Conservation (phyloP, 306 rosid species). For the Quercus robur region DNA sequence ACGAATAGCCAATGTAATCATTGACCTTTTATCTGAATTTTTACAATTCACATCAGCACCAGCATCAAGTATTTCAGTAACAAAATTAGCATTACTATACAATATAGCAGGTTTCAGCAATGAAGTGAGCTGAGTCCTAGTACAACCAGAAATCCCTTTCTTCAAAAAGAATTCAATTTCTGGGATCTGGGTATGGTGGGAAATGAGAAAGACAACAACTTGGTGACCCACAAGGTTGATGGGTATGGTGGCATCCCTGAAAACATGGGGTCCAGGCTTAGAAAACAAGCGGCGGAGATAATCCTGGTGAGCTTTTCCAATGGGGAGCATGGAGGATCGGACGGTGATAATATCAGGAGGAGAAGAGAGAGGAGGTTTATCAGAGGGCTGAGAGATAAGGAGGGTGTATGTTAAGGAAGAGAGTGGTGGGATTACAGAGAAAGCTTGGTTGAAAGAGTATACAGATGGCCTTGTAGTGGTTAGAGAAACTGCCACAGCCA, state of each 20-base stretch:
- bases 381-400: conserved; percentile 30
- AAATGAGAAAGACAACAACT: conserved; percentile 49
- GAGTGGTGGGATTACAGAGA: conserved; percentile 69
- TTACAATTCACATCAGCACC: conserved; percentile 47
- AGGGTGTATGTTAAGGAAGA: conserved; percentile 59
- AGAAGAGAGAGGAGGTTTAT: conserved; percentile 47
- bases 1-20: conserved; percentile 43
- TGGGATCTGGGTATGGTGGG: conserved; percentile 17
- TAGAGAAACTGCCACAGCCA: conserved; percentile 87
- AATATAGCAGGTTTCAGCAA: conserved; percentile 45
- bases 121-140: conserved; percentile 40
- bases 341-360: conserved; percentile 56
- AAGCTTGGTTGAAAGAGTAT: conserved; percentile 48
- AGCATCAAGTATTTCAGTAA: conserved; percentile 49
- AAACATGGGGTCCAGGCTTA: conserved; percentile 68
- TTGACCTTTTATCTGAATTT: conserved; percentile 36
- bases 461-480: conserved; percentile 57
- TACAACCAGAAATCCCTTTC: conserved; percentile 55
- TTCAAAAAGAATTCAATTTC: conserved; percentile 20
- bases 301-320: conserved; percentile 62
- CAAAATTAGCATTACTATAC: conserved; percentile 30
- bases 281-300: conserved; percentile 69
- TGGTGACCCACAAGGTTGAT: conserved; percentile 60
- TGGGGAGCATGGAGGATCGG: conserved; percentile 70
- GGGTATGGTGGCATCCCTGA: conserved; percentile 68